Percentiles rank a stretch among this genome's conserved stretches.
These are phyloP conservation scores for Davidsoniella virescens DNA, from an alignment of 2,329 filamentous ascomycete genomes.

Conservation along the genomic window DNA sequence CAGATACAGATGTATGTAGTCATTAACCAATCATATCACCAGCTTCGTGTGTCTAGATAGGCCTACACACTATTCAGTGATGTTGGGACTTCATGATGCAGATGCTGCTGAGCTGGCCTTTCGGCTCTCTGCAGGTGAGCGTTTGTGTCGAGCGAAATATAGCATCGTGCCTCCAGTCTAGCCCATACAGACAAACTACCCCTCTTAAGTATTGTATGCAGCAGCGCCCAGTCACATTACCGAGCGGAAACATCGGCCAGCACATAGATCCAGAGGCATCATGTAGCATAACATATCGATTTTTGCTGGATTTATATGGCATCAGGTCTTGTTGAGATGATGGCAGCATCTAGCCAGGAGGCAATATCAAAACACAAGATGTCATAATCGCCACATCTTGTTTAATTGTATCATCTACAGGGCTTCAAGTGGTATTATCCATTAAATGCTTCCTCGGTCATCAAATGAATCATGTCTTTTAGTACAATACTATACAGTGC, in stretches of 20 bases:
- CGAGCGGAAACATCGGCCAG: background rate
- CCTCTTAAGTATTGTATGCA: conserved; percentile 1
- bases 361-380: no score
- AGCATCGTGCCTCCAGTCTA: background rate
- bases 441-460: no score
- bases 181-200: background rate
- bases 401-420: no score
- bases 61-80: background rate
- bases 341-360: no score
- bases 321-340: no score
- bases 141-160: background rate
- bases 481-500: no score
- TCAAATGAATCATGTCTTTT: no score
- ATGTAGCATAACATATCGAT: no score
- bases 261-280: background rate
- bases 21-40: background rate
- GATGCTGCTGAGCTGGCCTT: conserved; percentile 1
- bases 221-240: conserved; percentile 2
- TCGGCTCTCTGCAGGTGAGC: background rate
- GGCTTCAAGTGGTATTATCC: no score
- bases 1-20: background rate
- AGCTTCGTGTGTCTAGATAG: background rate
- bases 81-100: no score
- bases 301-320: no score
- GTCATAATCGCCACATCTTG: no score